These are phyloP conservation scores for Neofusicoccum cordaticola DNA, from an alignment of 2,329 filamentous ascomycete genomes.

Conservation along the genomic window DNA sequence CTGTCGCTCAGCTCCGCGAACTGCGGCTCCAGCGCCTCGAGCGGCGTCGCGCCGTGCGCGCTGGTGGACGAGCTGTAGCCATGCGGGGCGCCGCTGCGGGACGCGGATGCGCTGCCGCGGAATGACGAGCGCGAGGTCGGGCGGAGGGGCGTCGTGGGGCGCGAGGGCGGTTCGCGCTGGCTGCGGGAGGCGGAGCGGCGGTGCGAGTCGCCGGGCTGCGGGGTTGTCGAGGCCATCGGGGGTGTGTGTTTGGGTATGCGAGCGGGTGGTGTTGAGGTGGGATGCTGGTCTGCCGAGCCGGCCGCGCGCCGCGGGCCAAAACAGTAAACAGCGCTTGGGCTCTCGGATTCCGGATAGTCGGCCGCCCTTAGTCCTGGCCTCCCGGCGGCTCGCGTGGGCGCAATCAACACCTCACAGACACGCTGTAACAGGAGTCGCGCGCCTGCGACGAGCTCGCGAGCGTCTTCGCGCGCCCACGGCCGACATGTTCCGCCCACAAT, in stretches of 20 bases:
- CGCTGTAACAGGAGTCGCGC: neutral
- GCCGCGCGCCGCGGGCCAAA: neutral
- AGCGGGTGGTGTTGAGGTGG: neutral
- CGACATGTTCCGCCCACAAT: neutral
- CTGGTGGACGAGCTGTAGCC: constrained; percentile 32
- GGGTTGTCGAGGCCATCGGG: constrained; percentile 24
- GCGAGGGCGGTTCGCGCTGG: constrained; percentile 54
- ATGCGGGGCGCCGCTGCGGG: constrained; percentile 11
- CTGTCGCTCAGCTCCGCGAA: constrained; percentile 93
- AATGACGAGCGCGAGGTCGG: constrained; percentile 87
- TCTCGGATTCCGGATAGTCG: constrained; percentile 4
- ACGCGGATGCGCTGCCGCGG: constrained; percentile 59
- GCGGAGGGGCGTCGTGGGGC: constrained; percentile 87
- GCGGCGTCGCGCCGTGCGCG: constrained; percentile 57
- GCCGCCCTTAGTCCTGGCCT: neutral
- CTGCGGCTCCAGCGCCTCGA: constrained; percentile 80
- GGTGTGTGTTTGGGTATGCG: neutral
- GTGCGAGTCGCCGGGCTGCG: neutral
- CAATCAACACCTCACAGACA: neutral
- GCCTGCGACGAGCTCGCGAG: neutral
- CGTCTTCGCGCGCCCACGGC: neutral
- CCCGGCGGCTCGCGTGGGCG: neutral
- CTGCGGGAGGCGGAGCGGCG: constrained; percentile 57
- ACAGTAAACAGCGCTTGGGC: neutral
- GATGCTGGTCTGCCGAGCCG: too few species aligned